These are phyloP conservation scores for Eragrostis tef DNA, from an alignment of 202 grass and related monocot species.

Conservation along the genomic window DNA sequence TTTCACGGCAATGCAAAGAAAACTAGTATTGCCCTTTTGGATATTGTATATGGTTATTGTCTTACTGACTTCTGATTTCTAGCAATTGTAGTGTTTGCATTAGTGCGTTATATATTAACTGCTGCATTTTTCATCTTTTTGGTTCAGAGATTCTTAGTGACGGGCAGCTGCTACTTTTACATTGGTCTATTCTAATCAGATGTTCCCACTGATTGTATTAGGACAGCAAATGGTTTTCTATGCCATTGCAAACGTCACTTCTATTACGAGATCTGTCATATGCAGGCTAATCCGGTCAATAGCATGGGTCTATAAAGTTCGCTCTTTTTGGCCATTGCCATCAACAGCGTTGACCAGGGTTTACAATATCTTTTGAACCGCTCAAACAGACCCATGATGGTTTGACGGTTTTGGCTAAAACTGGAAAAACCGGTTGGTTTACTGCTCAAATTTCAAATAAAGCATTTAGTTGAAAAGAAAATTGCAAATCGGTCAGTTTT, in stretches of 20 bases:
- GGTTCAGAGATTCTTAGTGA: background rate
- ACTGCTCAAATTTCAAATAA: too few species aligned
- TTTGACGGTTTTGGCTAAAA: too few species aligned
- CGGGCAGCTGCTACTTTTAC: background rate
- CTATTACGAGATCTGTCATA: too few species aligned
- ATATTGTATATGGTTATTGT: conserved; percentile 31
- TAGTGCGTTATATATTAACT: background rate
- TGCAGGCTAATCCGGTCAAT: background rate
- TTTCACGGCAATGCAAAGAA: conserved; percentile 16
- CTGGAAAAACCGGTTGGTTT: too few species aligned
- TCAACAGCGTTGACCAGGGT: background rate
- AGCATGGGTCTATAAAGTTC: too few species aligned
- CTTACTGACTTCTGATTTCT: conserved; percentile 7
- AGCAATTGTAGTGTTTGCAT: background rate
- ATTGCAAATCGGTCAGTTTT: too few species aligned
- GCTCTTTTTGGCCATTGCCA: background rate
- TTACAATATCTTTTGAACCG: too few species aligned
- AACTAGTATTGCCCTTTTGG: conserved; percentile 12
- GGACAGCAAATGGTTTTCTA: too few species aligned
- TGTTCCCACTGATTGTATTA: background rate
- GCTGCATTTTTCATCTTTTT: background rate
- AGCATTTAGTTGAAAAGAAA: too few species aligned
- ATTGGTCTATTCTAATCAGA: background rate
- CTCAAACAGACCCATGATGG: too few species aligned
- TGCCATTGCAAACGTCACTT: too few species aligned